phyloP scores from a whole-genome alignment of 78 protist genomes.

The Ministeria vibrans region DNA sequence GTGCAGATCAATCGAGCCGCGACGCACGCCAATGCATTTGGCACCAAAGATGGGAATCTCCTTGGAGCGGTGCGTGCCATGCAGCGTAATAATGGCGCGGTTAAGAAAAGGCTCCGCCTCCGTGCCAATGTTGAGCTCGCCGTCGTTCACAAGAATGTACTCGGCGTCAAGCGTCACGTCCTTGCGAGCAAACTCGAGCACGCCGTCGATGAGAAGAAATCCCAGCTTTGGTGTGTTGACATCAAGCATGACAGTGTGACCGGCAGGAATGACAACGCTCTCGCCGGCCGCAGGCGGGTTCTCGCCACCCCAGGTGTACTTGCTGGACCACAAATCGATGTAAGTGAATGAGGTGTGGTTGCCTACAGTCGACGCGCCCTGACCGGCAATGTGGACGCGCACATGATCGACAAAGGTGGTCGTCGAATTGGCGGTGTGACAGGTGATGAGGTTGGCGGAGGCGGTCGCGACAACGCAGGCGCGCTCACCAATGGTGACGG shows the following conservation, averaged over 20 bases:
- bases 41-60: background rate
- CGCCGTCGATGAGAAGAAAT: background rate
- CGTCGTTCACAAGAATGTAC: background rate
- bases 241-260: background rate
- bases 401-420: background rate
- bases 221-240: background rate
- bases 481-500: background rate
- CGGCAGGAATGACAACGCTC: background rate
- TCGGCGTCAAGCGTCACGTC: background rate
- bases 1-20: background rate
- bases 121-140: background rate
- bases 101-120: conserved; percentile 1
- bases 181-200: background rate
- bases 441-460: background rate
- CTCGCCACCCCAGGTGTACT: background rate
- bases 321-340: background rate
- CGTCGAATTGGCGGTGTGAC: background rate
- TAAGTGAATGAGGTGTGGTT: background rate
- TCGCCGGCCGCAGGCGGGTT: conserved; percentile 4
- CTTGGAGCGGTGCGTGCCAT: background rate
- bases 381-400: background rate
- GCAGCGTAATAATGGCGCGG: conserved; percentile 8
- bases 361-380: background rate
- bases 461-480: background rate
- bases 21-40: background rate